Conservation (phyloP, 306 rosid genomes). For the Malus fusca region DNA sequence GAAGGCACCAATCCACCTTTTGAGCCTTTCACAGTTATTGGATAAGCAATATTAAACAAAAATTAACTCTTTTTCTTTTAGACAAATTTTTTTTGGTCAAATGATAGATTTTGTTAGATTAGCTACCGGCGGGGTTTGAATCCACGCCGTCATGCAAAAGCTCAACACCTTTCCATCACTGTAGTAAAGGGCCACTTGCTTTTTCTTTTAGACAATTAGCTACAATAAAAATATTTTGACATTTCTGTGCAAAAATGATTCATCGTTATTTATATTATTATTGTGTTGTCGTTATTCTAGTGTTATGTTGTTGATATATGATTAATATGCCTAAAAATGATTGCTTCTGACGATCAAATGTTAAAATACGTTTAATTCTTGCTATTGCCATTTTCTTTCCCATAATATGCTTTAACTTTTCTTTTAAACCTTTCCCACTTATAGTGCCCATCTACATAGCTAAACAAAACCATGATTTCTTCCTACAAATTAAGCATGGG, state of each 20-base stretch:
- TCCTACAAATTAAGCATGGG: not conserved
- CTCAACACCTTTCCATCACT: too few relatives aligned
- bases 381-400: not conserved
- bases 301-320: too few relatives aligned
- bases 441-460: not conserved
- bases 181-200: too few relatives aligned
- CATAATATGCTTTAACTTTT: not conserved
- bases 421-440: not conserved
- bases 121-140: rapidly evolving
- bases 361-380: too few relatives aligned
- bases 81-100: too few relatives aligned
- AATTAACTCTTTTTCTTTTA: not conserved
- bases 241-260: too few relatives aligned
- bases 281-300: too few relatives aligned
- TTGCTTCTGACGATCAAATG: too few relatives aligned
- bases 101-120: too few relatives aligned
- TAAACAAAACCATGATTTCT: not conserved
- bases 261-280: too few relatives aligned
- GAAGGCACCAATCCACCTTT: not conserved
- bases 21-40: not conserved
- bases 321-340: too few relatives aligned
- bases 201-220: not conserved
- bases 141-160: rapidly evolving
- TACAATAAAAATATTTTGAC: too few relatives aligned
- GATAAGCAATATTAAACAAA: not conserved